Evolutionary conservation across 2,329 filamentous ascomycete genomes (phyloP).

Genomic region (Trichoderma atrobrunneum): DNA sequence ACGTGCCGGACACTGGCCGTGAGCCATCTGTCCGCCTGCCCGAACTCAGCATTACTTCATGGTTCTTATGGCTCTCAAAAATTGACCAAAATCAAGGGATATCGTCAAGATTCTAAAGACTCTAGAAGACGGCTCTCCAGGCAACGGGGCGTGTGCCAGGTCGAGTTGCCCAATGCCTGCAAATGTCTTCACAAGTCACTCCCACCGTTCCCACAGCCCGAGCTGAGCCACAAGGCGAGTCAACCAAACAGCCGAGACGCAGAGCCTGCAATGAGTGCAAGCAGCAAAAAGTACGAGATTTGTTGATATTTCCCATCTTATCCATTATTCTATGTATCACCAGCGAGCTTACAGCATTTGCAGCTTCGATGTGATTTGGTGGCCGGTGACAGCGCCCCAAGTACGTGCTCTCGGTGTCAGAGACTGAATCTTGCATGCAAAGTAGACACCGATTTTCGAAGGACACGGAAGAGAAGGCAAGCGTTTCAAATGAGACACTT

Average conservation of each 20-base stretch:
- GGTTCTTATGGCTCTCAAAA: neutral
- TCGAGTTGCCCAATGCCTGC: neutral
- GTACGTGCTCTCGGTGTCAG: constrained; percentile 1
- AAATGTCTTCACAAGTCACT: neutral
- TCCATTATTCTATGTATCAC: neutral
- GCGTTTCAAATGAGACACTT: neutral
- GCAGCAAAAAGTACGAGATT: neutral
- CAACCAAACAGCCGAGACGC: neutral
- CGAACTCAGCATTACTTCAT: neutral
- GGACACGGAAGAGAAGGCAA: constrained; percentile 6
- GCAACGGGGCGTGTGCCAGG: neutral
- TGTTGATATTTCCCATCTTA: neutral
- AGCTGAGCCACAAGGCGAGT: neutral
- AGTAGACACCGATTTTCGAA: constrained; percentile 7
- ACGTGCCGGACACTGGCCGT: neutral
- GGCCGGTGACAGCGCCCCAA: neutral
- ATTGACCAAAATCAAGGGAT: no score
- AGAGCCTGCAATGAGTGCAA: constrained; percentile 12
- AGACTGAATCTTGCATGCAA: constrained; percentile 4
- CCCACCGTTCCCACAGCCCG: neutral
- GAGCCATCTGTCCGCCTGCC: neutral
- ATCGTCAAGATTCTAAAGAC: neutral
- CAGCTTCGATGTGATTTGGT: constrained; percentile 12
- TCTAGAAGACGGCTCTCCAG: no score
- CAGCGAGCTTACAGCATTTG: neutral